These are phyloP conservation scores for Athelia sp. DNA, from an alignment of 1,284 basidiomycete species.

Conservation along the genomic window DNA sequence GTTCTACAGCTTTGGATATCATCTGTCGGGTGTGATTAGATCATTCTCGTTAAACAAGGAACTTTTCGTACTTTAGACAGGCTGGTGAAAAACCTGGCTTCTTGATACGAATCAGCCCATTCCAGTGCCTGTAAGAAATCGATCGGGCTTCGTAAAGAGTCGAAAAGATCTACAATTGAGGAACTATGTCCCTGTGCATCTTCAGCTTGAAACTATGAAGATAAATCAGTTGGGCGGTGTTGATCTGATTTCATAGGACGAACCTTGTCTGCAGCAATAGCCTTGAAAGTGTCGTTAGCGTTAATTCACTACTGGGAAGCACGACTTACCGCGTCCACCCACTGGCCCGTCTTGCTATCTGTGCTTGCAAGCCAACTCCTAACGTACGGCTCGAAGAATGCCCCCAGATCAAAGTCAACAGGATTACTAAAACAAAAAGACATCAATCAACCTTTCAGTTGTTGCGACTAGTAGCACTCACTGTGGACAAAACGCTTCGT, in stretches of 20 bases:
- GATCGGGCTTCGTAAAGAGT: conserved; percentile 88
- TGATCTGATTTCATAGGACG: too few species aligned
- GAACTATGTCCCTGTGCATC: conserved; percentile 85
- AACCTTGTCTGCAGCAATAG: conserved; percentile 86
- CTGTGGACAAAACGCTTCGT: conserved; percentile 76
- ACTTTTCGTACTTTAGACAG: conserved; percentile 66
- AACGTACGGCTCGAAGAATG: conserved; percentile 87
- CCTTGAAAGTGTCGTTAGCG: conserved; percentile 35
- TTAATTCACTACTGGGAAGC: background rate
- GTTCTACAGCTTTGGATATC: conserved; percentile 87
- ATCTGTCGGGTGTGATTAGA: conserved; percentile 48
- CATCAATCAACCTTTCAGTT: conserved; percentile 2
- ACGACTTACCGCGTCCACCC: conserved; percentile 82
- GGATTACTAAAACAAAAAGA: conserved; percentile 19
- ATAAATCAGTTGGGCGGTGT: conserved; percentile 3
- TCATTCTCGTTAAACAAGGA: background rate
- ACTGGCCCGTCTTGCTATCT: conserved; percentile 86
- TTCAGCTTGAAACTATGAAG: conserved; percentile 76
- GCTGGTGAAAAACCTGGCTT: conserved; percentile 86
- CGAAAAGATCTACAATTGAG: conserved; percentile 95
- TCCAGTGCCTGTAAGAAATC: conserved; percentile 84
- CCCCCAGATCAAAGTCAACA: conserved; percentile 61
- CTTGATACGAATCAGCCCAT: conserved; percentile 89
- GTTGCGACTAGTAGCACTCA: conserved; percentile 36
- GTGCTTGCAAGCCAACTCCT: conserved; percentile 88